Base-by-base conservation (phyloP, 2,329 filamentous ascomycete genomes). In the Fusarium succisae region DNA sequence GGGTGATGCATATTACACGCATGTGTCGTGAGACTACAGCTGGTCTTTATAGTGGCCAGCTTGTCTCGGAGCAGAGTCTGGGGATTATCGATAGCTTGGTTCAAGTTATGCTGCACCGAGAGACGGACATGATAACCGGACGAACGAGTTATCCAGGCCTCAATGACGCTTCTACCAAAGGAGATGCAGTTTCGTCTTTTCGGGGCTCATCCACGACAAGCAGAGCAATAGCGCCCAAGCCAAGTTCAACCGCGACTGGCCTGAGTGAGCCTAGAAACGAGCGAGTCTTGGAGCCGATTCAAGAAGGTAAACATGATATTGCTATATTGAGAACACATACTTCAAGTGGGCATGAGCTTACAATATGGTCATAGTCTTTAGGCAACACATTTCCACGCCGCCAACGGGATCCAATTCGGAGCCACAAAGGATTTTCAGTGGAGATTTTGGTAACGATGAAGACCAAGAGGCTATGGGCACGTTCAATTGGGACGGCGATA, bases 101-200 rank as follows among this genome's bases (percentile, higher is more conserved):
- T 1, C 14, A 55, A 3, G 51, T 41, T 14, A 55, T 55, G 20
- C 1, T 55, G 8, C 35, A 14, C 0, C 15, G 18, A 4, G 51
- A 55, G 24, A 55, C 51, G 11, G 35, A 55, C 6, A 8, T 55
- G 1, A 55, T 55, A 0, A 55, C 51, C 2, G 51, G 51, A 6
- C 9, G 20, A 4, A 30, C 24, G 5, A n/a, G 8, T 10, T 41
- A 55, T 30, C 14, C 14, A 17, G 14, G 3, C 3, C 14, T 12
- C 0, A 11, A 24, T 8, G 17, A 3, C 1, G 18, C 2, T 11
- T 3, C 18, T 24, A 3, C 8, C 5, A 10, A 35, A 0, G n/a
- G 12, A 7, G 28, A 20, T 6, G 6, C 10, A 17, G 26, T 15
- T 7, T 35, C 32, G 15, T 35, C 32, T 35, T 15, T 14, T 3